A percentile compares a stretch with the other conserved stretches of the same genome.
phyloP scores from a whole-genome alignment of 257 asterid genomes.

The Haberlea rhodopensis region DNA sequence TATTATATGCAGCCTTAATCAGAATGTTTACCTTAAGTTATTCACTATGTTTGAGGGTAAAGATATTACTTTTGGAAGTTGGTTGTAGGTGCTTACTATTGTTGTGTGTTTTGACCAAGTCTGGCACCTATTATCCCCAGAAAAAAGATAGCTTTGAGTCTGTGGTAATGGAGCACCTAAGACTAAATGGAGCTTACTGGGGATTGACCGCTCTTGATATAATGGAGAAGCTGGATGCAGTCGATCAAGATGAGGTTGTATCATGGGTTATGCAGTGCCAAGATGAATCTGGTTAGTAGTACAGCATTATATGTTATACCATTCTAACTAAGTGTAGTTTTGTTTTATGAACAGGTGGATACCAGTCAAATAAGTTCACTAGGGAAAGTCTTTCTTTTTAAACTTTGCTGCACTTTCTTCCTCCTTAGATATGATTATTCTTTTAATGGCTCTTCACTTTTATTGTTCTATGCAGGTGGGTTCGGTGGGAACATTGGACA shows the following conservation, averaged over 20 bases:
- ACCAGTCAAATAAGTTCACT: not conserved
- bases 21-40: not conserved
- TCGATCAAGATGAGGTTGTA: conserved; percentile 73
- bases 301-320: conserved; percentile 81
- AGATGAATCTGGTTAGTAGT: conserved; percentile 76
- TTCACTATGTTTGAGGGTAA: not conserved
- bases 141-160: conserved; percentile 73
- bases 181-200: conserved; percentile 94
- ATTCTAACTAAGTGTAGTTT: conserved; percentile 18
- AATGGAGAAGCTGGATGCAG: conserved; percentile 62
- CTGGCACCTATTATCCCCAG: conserved; percentile 32
- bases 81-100: not conserved
- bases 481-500: conserved; percentile 95
- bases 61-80: not conserved
- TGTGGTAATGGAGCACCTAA: conserved; percentile 84
- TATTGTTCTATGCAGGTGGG: conserved; percentile 52
- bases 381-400: not conserved
- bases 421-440: not conserved
- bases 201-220: conserved; percentile 90
- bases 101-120: not conserved
- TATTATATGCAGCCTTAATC: not conserved
- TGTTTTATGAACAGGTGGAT: conserved; percentile 1
- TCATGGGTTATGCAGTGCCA: conserved; percentile 93
- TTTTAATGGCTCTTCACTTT: not conserved
- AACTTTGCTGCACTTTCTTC: not conserved